These are phyloP conservation scores for Penicillium rolfsii DNA, from an alignment of 2,329 filamentous ascomycete species.

Conservation along the genomic window DNA sequence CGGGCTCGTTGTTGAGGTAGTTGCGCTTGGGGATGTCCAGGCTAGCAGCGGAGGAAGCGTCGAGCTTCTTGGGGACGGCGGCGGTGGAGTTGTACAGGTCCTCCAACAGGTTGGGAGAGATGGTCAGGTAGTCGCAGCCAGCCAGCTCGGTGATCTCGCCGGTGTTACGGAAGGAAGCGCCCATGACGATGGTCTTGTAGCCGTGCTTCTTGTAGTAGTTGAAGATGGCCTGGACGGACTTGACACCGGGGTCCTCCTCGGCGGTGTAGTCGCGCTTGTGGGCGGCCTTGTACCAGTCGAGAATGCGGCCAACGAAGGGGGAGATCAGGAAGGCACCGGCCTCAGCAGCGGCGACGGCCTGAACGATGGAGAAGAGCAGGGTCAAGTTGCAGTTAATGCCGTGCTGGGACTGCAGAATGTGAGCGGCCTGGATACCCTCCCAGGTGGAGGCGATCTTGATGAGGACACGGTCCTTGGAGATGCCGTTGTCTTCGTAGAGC, in stretches of 20 bases:
- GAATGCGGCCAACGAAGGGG: conserved; percentile 97
- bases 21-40: conserved; percentile 83
- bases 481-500: conserved; percentile 92
- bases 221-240: conserved; percentile 91
- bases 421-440: conserved; percentile 98
- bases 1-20: conserved; percentile 86
- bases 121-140: conserved; percentile 98
- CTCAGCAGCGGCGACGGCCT: conserved; percentile 96
- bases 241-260: conserved; percentile 92
- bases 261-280: conserved; percentile 91
- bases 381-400: conserved; percentile 98
- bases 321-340: conserved; percentile 97
- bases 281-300: conserved; percentile 98
- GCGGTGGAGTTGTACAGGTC: conserved; percentile 84
- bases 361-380: conserved; percentile 93
- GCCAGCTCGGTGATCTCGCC: conserved; percentile 98
- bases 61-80: conserved; percentile 88
- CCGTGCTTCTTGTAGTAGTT: conserved; percentile 99
- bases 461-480: conserved; percentile 89
- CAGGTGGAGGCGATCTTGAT: conserved; percentile 99
- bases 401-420: conserved; percentile 94
- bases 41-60: conserved; percentile 65
- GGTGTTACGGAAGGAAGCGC: conserved; percentile 92
- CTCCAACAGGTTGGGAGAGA: conserved; percentile 95
- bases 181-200: conserved; percentile 99